Conservation (phyloP, 2,329 filamentous ascomycete genomes). For the Podosphaera fusca region DNA sequence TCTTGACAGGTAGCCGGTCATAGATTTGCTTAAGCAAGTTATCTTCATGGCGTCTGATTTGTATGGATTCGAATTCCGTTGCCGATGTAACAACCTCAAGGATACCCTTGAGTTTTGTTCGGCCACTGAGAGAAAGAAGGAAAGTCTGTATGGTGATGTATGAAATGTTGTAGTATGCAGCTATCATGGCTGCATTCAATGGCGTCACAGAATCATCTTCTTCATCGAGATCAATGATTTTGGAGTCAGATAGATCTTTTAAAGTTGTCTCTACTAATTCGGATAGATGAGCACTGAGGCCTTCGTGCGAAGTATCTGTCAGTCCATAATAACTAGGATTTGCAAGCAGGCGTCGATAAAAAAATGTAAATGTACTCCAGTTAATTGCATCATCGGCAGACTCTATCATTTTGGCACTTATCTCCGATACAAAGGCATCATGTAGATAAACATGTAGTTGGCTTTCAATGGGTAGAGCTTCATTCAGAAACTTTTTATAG, state of each 20-base stretch:
- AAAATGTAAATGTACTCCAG: conserved; percentile 97
- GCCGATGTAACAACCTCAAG: conserved; percentile 93
- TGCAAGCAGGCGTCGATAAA: conserved; percentile 80
- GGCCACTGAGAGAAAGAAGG: conserved; percentile 65
- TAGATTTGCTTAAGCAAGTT: conserved; percentile 75
- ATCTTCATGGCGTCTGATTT: conserved; percentile 84
- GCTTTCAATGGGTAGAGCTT: conserved; percentile 86
- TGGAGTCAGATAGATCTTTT: conserved; percentile 73
- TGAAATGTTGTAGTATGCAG: conserved; percentile 96
- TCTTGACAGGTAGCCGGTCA: conserved; percentile 84
- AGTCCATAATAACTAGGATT: conserved; percentile 95
- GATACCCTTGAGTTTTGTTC: conserved; percentile 89
- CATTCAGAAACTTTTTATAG: conserved; percentile 96
- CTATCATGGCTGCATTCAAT: conserved; percentile 92
- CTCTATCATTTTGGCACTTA: conserved; percentile 85
- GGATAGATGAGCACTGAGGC: conserved; percentile 80
- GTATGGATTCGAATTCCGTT: conserved; percentile 86
- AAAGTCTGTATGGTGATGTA: conserved; percentile 99
- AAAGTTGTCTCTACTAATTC: conserved; percentile 84
- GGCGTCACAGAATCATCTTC: conserved; percentile 77
- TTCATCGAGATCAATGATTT: conserved; percentile 88
- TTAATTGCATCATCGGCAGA: conserved; percentile 94
- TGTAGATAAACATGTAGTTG: conserved; percentile 79
- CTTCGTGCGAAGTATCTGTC: conserved; percentile 71
- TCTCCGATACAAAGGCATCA: conserved; percentile 90